Evolutionary conservation across 176 grass and related monocot genomes (phyloP), one percentile per base, ranked within the genome.

Genomic region (Avena atlantica): DNA sequence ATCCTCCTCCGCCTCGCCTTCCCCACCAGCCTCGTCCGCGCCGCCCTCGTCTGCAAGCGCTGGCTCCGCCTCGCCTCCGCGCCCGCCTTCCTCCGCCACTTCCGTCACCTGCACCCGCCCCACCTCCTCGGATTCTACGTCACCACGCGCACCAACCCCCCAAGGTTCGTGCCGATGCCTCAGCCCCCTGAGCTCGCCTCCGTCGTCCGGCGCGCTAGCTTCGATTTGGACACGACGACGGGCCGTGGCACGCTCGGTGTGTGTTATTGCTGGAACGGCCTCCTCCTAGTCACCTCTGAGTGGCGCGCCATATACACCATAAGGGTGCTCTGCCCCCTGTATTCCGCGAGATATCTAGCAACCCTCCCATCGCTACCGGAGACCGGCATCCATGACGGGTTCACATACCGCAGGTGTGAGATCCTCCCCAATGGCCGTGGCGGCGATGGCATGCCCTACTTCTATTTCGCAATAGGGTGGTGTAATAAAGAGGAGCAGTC

Each of bases 1-100:
- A 80, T 80, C 21, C 78, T 80, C 0, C 13, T 80, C 58, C 40
- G 40, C 13, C 6, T 80, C 37, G 40, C 12, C n/a, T 29, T 25
- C 20, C 78, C 78, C 12, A 80, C 59, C 23, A 45, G 6, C 37
- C 57, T 80, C n/a, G 78, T 80, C 57, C 57, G 20, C n/a, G 78
- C 37, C n/a, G 3, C 57, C 36, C 78, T 80, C n/a, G 57, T 65
- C 3, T 80, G 34, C 13, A 25, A 23, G 37, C 40, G 21, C 58
- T 80, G 37, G 78, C 78, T 80, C 3, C 1, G 58, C 37, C 12
- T 6, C 37, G 21, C 59, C 40, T 65, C 21, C 37, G 13, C 20
- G 11, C 36, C 12, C 1, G 19, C 34, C 31, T 79, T 62, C 40
- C 59, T 80, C 78, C 78, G 59, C 40, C 58, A 8, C 40, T 80